Base-by-base conservation (phyloP, 2,329 filamentous ascomycete species). In the Colletotrichum lupini region DNA sequence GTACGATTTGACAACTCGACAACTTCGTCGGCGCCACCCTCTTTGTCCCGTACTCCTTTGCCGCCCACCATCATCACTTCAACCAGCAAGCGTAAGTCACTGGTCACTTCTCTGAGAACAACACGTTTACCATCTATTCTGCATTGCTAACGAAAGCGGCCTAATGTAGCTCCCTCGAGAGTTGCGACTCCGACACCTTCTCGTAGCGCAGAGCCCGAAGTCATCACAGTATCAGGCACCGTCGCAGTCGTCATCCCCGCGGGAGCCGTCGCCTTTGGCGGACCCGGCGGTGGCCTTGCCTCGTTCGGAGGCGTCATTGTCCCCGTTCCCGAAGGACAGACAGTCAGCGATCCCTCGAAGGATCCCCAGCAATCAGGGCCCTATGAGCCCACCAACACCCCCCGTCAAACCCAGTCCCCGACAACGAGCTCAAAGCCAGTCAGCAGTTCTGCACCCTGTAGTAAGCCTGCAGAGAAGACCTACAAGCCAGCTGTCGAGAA, bases 251-350 rank as follows among this genome's bases (percentile, higher is more conserved):
- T 59, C n/a, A 57, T 66, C 0, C 63, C 63, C 4, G 53, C 5
- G 1, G 63, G 63, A 4, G 63, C 53, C 22, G 63, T 66, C 6
- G 63, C 63, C 1, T 66, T 66, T 26, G 63, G 63, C 26, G 63
- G 63, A 5, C 62, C 49, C 1, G 62, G 62, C 0, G 62, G 62
- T 32, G 62, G 62, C 14, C 53, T 66, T 55, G 63, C 63, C 19
- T 49, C 28, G 53, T 66, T 66, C 24, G 63, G 63, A 24, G 63
- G 63, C 32, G 24, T 66, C 19, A 32, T 66, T 8, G 53, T 66
- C 35, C 53, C 63, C 6, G 63, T 66, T 3, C 53, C 63, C 11
- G 63, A 58, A 58, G 53, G 63, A 19, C 63, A 66, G 63, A 66
- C 53, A 11, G 53, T 66, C n/a, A 49, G 63, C n/a, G 63, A 58